phyloP scores from a whole-genome alignment of 2,329 filamentous ascomycete genomes.

The Fragosphaeria purpurea region DNA sequence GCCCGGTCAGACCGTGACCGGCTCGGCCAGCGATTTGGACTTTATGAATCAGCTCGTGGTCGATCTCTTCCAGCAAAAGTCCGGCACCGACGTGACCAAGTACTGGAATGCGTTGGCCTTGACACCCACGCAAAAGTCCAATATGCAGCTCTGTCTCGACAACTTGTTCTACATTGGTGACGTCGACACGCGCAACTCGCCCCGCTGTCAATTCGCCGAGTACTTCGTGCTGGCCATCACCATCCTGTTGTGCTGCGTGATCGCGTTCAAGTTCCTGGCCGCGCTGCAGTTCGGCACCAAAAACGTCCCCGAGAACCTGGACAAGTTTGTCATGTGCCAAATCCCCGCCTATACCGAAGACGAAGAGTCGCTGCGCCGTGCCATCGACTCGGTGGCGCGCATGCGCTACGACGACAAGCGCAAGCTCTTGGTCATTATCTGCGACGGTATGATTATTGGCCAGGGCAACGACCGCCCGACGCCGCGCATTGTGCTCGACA shows the following conservation, averaged over 20 bases:
- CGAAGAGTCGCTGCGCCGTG: constrained; percentile 91
- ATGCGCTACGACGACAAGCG: constrained; percentile 99
- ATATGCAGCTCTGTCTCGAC: constrained; percentile 77
- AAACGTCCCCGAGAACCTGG: constrained; percentile 86
- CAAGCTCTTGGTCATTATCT: constrained; percentile 85
- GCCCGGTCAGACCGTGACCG: constrained; percentile 37
- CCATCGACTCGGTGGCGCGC: constrained; percentile 87
- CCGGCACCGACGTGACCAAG: constrained; percentile 74
- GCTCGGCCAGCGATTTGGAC: constrained; percentile 39
- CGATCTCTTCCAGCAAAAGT: constrained; percentile 62
- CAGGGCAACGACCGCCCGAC: constrained; percentile 96
- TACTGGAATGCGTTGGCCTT: constrained; percentile 67
- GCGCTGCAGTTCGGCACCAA: constrained; percentile 89
- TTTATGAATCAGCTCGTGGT: constrained; percentile 76
- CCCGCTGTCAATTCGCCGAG: constrained; percentile 73
- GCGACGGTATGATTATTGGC: constrained; percentile 98
- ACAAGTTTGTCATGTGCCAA: constrained; percentile 97
- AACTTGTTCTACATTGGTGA: constrained; percentile 93
- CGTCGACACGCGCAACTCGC: constrained; percentile 80
- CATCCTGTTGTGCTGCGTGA: constrained; percentile 66
- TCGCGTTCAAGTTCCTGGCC: constrained; percentile 93
- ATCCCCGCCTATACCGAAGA: constrained; percentile 98
- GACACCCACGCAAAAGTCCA: constrained; percentile 37
- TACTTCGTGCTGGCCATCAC: constrained; percentile 86
- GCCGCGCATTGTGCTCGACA: constrained; percentile 90